Evolutionary conservation across 2,329 filamentous ascomycete genomes (phyloP), one percentile per base, ranked within the genome.

Genomic region (Berkeleyomyces rouxiae): DNA sequence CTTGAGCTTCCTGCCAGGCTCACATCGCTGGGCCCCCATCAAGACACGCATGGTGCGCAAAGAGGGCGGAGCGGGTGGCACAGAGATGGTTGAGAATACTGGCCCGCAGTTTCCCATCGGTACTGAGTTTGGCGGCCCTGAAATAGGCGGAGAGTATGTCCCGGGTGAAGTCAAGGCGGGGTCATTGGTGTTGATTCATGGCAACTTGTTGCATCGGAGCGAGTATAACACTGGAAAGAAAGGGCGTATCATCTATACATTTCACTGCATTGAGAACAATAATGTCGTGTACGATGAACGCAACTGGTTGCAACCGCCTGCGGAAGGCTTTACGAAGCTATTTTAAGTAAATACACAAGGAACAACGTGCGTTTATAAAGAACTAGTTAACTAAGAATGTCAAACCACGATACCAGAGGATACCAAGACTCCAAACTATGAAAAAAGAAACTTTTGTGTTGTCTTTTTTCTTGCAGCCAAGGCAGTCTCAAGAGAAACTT

Each of bases 191-290:
- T 75, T 99, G 66, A 97, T 99, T 67, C 92, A 99, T 75, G 93
- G 93, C 1, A 97, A 97, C 73, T 75, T 96, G 68, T 72, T 97
- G 75, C 93, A 99, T 74, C 95, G 95, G 82, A 96, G 91, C 71
- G 90, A 96, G 81, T 88, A 82, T 78, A 99, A 99, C 72, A 80
- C 82, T 63, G 95, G 91, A 71, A 74, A 80, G 67, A 92, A 89
- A 77, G 90, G 91, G 31, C 80, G 92, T 67, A 95, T 93, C 71
- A 96, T 96, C 61, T 99, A 97, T 74, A 97, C 93, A 0, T 99
- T 97, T 72, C 93, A 99, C 76, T 82, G 95, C 64, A 97, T 97
- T 70, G 93, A 97, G 75, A 88, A 87, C 0, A 81, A 86, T 23
- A 79, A 74, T 0, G 77, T 84, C 51, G 77, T 76, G 62, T 99